phyloP scores from a whole-genome alignment of 2,329 filamentous ascomycete genomes.

The Microsporum ferrugineum region DNA sequence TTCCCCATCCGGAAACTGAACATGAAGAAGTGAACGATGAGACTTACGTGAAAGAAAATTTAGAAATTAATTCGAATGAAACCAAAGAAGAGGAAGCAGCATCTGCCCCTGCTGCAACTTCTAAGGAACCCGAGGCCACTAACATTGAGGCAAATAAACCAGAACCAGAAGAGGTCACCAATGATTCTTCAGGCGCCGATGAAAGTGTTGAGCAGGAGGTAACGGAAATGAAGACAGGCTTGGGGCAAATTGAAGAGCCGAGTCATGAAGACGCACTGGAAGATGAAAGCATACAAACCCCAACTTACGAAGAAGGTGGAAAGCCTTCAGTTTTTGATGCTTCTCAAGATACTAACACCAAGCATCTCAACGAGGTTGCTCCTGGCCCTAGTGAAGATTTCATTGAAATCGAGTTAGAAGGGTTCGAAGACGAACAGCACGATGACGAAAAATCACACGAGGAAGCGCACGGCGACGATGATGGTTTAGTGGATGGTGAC shows the following conservation, averaged over 20 bases:
- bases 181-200: not conserved
- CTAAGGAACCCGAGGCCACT: not conserved
- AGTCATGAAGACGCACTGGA: conserved; percentile 19
- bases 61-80: not conserved
- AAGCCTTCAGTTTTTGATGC: not conserved
- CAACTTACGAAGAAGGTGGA: not conserved
- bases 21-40: conserved; percentile 18
- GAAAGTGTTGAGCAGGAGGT: conserved; percentile 11
- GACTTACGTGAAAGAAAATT: not conserved
- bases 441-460: not conserved
- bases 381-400: not conserved
- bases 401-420: conserved; percentile 8
- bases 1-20: conserved; percentile 18
- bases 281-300: conserved; percentile 20
- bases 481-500: not conserved
- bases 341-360: not conserved
- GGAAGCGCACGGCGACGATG: not conserved
- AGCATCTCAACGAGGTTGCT: not conserved
- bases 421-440: not conserved
- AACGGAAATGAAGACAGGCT: not conserved
- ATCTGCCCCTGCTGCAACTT: not conserved
- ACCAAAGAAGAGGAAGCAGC: not conserved
- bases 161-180: not conserved
- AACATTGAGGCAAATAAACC: not conserved
- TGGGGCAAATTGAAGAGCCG: not conserved